Conservation (phyloP, 257 asterid species). For the Solanum stenotomum region DNA sequence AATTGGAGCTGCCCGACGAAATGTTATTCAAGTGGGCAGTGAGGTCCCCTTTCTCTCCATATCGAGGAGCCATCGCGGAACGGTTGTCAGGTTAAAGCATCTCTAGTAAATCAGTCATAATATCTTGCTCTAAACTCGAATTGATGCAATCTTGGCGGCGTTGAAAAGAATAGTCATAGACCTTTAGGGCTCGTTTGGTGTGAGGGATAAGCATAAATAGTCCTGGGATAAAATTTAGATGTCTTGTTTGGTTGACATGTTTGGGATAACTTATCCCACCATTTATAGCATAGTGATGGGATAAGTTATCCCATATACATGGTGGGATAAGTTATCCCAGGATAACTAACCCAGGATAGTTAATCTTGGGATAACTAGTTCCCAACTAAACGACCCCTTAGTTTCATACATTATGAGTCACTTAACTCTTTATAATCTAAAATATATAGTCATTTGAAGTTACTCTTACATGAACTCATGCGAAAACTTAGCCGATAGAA, state of each 20-base stretch:
- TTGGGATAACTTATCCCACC: too few species aligned
- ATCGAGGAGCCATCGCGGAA: background rate
- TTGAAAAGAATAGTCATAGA: background rate
- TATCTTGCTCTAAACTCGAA: background rate
- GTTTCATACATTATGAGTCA: background rate
- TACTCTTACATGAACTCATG: background rate
- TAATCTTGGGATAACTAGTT: too few species aligned
- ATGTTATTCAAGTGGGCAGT: background rate
- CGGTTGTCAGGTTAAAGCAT: background rate
- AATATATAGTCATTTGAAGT: background rate
- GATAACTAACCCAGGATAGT: too few species aligned
- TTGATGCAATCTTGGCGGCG: background rate
- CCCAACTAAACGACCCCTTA: too few species aligned
- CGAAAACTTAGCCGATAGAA: background rate
- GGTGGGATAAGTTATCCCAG: too few species aligned
- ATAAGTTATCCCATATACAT: too few species aligned
- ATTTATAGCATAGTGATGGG: too few species aligned
- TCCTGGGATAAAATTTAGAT: too few species aligned
- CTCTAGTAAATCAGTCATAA: background rate
- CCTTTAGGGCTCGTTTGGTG: too few species aligned
- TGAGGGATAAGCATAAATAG: too few species aligned
- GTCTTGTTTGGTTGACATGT: too few species aligned
- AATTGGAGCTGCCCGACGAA: background rate
- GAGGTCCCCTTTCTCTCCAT: background rate
- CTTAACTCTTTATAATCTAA: background rate